Evolutionary conservation across 768 basidiomycete genomes (phyloP).

Genomic region (Nevesoporus exiguus): DNA sequence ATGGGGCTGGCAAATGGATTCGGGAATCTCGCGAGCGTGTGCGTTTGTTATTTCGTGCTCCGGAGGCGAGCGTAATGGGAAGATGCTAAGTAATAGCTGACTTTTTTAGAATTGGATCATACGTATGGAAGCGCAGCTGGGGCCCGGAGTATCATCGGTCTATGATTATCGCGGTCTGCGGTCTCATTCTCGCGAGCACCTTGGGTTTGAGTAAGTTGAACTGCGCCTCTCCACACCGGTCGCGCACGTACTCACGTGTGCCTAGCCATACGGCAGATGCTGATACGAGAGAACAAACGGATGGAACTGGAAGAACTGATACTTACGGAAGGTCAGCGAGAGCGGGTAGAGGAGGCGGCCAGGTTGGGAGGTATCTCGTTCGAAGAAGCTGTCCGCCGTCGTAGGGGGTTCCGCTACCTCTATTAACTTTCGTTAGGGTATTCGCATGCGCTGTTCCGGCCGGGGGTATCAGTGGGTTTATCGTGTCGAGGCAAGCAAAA

Average conservation of each 20-base stretch:
- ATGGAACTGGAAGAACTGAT: constrained; percentile 48
- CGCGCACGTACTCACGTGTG: not conserved
- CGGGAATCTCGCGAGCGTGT: constrained; percentile 58
- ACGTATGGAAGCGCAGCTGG: constrained; percentile 60
- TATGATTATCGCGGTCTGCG: constrained; percentile 47
- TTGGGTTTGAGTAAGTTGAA: constrained; percentile 34
- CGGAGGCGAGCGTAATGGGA: not conserved
- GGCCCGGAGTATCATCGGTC: constrained; percentile 60
- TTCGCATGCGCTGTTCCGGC: too few species aligned
- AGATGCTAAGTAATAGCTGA: not conserved
- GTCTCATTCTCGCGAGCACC: constrained; percentile 30
- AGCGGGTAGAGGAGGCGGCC: constrained; percentile 56
- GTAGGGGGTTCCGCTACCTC: constrained; percentile 57
- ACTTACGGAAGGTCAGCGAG: constrained; percentile 41
- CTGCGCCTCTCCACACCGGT: not conserved
- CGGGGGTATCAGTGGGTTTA: too few species aligned
- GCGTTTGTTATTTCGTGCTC: constrained; percentile 16
- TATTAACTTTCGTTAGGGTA: constrained; percentile 30
- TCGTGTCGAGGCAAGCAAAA: too few species aligned
- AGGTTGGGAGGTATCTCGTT: constrained; percentile 56
- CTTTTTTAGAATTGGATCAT: constrained; percentile 52
- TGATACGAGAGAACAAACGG: constrained; percentile 49
- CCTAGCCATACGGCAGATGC: constrained; percentile 41
- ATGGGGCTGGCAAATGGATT: constrained; percentile 62
- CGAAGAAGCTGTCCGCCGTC: constrained; percentile 54